A percentile compares a stretch with the other conserved stretches of the same genome.
phyloP scores from a whole-genome alignment of 2,329 filamentous ascomycete species.

The Lomentospora prolificans region DNA sequence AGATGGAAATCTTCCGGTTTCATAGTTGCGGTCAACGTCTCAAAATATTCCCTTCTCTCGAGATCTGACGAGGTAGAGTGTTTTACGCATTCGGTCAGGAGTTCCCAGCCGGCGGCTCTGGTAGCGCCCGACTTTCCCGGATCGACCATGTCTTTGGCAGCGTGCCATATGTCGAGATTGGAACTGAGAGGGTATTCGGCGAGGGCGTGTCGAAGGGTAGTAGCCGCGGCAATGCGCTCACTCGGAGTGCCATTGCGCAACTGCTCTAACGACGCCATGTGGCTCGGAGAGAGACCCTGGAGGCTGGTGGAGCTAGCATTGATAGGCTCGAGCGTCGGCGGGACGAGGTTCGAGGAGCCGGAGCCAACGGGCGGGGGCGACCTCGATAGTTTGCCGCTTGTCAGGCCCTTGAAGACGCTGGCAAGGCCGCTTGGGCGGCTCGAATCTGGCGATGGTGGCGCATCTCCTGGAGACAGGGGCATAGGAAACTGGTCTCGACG shows the following conservation, averaged over 20 bases:
- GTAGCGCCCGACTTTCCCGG: slow-evolving; percentile 40
- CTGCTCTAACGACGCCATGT: slow-evolving; percentile 44
- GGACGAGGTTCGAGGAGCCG: slow-evolving; percentile 23
- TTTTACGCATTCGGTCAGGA: slow-evolving; percentile 56
- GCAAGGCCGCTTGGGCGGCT: slow-evolving; percentile 47
- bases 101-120: slow-evolving; percentile 53
- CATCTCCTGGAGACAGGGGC: slow-evolving; percentile 51
- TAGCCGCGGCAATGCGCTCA: slow-evolving; percentile 48
- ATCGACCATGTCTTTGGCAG: slow-evolving; percentile 55
- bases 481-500: slow-evolving; percentile 38
- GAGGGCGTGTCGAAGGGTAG: slow-evolving; percentile 45
- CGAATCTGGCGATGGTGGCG: slow-evolving; percentile 42
- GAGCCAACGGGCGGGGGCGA: slow-evolving; percentile 32
- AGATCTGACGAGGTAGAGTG: slow-evolving; percentile 54
- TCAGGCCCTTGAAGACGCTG: slow-evolving; percentile 54
- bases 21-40: slow-evolving; percentile 45
- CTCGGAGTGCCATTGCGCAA: slow-evolving; percentile 40
- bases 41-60: slow-evolving; percentile 57
- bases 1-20: slow-evolving; percentile 55
- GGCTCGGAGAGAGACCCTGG: slow-evolving; percentile 37
- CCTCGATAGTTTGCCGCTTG: slow-evolving; percentile 36
- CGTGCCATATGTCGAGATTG: slow-evolving; percentile 55
- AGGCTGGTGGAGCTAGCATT: slow-evolving; percentile 28
- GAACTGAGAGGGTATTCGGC: slow-evolving; percentile 49
- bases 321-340: slow-evolving; percentile 34